phyloP scores from a whole-genome alignment of 2,329 filamentous ascomycete species.

The Trichoderma atroviride region DNA sequence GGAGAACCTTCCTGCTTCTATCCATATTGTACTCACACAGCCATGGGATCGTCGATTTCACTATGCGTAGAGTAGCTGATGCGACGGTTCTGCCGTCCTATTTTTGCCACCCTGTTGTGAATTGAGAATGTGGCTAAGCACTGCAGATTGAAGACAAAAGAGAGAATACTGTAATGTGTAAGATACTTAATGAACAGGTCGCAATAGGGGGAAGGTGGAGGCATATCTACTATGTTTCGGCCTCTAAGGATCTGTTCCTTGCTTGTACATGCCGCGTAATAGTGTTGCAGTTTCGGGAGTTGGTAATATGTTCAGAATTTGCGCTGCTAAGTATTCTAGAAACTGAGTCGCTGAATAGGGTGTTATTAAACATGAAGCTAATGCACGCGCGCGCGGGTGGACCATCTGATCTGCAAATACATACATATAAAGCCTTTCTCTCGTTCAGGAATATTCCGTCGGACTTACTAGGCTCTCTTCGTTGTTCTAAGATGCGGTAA shows the following conservation, averaged over 20 bases:
- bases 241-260: background rate
- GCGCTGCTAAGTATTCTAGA: background rate
- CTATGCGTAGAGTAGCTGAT: too few species aligned
- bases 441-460: conserved; percentile 3
- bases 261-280: background rate
- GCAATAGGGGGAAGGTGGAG: background rate
- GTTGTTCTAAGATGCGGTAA: background rate
- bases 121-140: background rate
- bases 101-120: background rate
- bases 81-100: too few species aligned
- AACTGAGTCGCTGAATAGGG: background rate
- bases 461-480: background rate
- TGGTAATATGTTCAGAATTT: background rate
- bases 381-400: background rate
- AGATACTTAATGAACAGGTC: background rate
- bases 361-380: background rate
- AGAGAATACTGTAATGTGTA: background rate
- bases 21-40: too few species aligned
- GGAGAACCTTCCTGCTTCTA: too few species aligned
- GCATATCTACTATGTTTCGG: background rate
- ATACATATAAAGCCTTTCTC: background rate
- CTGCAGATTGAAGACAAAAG: background rate
- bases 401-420: background rate
- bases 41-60: too few species aligned
- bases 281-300: accelerated